Conservation (phyloP, 257 asterid genomes). For the Phtheirospermum japonicum region DNA sequence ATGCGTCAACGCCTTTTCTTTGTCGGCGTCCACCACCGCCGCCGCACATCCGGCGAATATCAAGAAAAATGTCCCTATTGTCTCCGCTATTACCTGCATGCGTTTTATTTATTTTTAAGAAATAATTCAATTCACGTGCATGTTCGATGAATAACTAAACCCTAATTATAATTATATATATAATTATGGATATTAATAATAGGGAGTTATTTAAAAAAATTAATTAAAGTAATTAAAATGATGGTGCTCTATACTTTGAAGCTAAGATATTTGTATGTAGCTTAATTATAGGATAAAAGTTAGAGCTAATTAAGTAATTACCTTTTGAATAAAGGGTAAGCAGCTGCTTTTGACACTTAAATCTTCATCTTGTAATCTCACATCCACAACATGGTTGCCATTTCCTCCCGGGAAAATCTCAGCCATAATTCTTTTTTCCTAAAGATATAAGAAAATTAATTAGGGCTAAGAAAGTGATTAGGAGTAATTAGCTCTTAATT, state of each 20-base stretch:
- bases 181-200: no score
- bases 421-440: slow-evolving; percentile 34
- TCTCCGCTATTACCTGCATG: slow-evolving; percentile 76
- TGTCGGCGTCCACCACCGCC: slow-evolving; percentile 64
- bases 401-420: slow-evolving; percentile 47
- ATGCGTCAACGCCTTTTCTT: slow-evolving; percentile 45
- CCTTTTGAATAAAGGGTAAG: slow-evolving; percentile 79
- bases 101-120: no score
- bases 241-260: no score
- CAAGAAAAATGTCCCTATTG: slow-evolving; percentile 68
- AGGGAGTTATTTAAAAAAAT: no score
- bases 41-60: slow-evolving; percentile 75
- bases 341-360: slow-evolving; percentile 21
- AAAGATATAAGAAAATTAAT: neutral
- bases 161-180: no score
- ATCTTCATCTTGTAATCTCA: slow-evolving; percentile 49
- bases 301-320: slow-evolving; percentile 11
- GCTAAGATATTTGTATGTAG: neutral
- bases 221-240: no score
- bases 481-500: neutral
- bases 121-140: no score
- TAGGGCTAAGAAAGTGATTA: neutral
- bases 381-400: slow-evolving; percentile 41
- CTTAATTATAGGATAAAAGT: neutral
- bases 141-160: no score